Conservation (phyloP, 805 yeast genomes). For the Hanseniaspora guilliermondii region DNA sequence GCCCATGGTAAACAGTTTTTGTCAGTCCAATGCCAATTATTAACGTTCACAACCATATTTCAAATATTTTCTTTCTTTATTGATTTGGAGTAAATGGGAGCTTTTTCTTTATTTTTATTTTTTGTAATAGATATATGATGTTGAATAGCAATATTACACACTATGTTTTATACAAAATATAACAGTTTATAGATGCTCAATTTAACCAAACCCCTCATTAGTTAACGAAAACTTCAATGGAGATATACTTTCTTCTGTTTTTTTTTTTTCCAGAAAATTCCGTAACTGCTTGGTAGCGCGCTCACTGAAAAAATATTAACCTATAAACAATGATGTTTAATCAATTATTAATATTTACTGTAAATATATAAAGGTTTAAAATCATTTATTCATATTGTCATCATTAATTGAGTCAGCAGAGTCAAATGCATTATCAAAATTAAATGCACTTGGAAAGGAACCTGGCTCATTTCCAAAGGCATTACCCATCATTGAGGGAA, state of each 20-base stretch:
- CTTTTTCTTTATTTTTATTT: too few species aligned
- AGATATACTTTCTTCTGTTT: not conserved
- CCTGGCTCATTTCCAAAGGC: slow-evolving; percentile 19
- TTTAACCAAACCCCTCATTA: too few species aligned
- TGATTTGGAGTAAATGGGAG: too few species aligned
- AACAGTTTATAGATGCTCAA: too few species aligned
- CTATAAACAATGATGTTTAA: not conserved
- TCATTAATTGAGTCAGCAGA: not conserved
- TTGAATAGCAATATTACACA: too few species aligned
- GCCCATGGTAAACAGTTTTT: slow-evolving; percentile 94
- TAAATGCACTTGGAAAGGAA: not conserved
- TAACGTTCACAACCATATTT: slow-evolving; percentile 98
- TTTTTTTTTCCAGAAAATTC: slow-evolving; percentile 2
- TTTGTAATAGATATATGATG: too few species aligned
- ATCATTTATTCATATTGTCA: not conserved
- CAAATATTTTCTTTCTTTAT: too few species aligned
- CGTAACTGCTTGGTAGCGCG: not conserved
- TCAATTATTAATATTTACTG: not conserved
- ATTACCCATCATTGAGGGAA: slow-evolving; percentile 37
- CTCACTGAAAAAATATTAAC: not conserved
- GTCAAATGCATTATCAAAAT: not conserved
- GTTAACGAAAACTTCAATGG: too few species aligned
- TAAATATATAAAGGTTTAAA: too few species aligned
- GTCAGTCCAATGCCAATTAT: slow-evolving; percentile 99
- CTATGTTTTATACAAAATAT: too few species aligned